phyloP scores from a whole-genome alignment of 2,329 filamentous ascomycete species.

The Epicoccum nigrum region DNA sequence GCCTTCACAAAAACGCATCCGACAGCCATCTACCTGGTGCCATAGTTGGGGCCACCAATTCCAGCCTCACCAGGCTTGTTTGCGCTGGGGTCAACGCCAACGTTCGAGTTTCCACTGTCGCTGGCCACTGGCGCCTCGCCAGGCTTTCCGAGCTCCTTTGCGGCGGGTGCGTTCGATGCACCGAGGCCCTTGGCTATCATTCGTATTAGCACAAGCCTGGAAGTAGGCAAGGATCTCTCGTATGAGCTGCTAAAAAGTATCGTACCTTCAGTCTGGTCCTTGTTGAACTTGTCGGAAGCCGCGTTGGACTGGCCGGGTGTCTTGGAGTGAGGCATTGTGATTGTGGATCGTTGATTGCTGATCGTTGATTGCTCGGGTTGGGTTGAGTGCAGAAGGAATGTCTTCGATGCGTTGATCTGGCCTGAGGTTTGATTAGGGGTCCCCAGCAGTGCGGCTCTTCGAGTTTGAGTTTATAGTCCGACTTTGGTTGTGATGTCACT shows the following conservation, averaged over 20 bases:
- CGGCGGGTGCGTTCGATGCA: constrained; percentile 24
- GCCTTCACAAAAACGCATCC: neutral
- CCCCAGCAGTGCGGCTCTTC: neutral
- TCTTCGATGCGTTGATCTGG: too few species aligned
- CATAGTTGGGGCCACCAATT: constrained; percentile 25
- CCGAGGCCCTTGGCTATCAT: constrained; percentile 24
- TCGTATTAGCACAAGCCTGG: neutral
- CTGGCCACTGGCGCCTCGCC: constrained; percentile 25
- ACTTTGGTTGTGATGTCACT: constrained; percentile 5
- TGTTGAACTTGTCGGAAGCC: constrained; percentile 26
- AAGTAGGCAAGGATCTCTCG: neutral
- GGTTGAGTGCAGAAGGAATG: too few species aligned
- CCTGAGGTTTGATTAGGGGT: too few species aligned
- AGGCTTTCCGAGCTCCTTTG: constrained; percentile 18
- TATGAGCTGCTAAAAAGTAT: neutral
- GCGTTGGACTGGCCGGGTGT: constrained; percentile 27
- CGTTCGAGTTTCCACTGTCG: constrained; percentile 25
- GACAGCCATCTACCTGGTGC: constrained; percentile 8
- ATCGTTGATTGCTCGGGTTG: too few species aligned
- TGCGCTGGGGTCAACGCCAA: constrained; percentile 25
- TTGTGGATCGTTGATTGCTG: neutral
- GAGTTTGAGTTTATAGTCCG: constrained; percentile 6
- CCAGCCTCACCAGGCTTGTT: constrained; percentile 26
- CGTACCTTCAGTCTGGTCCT: constrained; percentile 25
- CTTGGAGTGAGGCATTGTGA: constrained; percentile 26